Evolutionary conservation across 164 flowering plant species (phyloP).

Genomic region (Houttuynia cordata): DNA sequence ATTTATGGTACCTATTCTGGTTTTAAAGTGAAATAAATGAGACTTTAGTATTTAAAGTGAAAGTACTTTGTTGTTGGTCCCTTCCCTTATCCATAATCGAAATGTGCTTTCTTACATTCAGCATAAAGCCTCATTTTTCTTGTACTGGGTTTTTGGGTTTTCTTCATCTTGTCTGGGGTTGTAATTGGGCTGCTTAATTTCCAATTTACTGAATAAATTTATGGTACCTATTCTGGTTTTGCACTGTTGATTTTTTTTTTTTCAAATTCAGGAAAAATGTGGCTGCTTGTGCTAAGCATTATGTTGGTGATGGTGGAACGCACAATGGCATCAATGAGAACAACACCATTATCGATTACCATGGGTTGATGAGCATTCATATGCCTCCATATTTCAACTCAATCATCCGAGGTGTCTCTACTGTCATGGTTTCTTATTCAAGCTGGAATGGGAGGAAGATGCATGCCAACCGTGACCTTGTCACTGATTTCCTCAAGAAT

Average conservation of each 20-base stretch:
- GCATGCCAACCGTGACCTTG: constrained; percentile 17
- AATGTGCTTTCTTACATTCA: not conserved
- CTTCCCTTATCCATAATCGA: too few species aligned
- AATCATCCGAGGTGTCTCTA: constrained; percentile 22
- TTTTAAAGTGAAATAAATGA: too few species aligned
- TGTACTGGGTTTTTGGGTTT: not conserved
- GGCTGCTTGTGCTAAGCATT: constrained; percentile 37
- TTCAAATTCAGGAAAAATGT: constrained; percentile 15
- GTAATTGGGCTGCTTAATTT: not conserved
- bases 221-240: too few species aligned
- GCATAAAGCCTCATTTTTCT: not conserved
- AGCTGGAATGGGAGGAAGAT: constrained; percentile 26
- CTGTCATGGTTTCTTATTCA: constrained; percentile 29
- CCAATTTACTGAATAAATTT: too few species aligned
- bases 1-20: too few species aligned
- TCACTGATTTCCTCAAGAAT: constrained; percentile 21
- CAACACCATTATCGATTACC: constrained; percentile 16
- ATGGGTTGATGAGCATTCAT: constrained; percentile 21
- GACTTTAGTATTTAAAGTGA: not conserved
- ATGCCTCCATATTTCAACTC: constrained; percentile 22
- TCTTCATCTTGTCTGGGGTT: not conserved
- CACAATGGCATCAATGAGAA: constrained; percentile 27
- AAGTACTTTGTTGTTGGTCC: too few species aligned
- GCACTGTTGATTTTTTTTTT: not conserved
- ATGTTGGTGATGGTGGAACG: constrained; percentile 43